Evolutionary conservation across 441 rosid genomes (phyloP).

Genomic region (Mallotus repandus): DNA sequence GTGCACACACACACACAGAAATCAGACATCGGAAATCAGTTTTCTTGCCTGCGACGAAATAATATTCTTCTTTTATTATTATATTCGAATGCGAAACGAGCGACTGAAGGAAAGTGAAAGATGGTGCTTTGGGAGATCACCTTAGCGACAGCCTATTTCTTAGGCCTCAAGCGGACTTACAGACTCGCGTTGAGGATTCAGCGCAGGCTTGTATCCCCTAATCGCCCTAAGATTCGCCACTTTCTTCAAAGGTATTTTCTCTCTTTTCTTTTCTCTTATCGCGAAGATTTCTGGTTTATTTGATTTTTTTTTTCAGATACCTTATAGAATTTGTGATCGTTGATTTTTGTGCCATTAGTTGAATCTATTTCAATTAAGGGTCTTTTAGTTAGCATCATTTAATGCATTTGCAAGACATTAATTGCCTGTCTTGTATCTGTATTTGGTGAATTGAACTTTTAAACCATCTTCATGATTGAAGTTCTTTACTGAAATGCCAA

Average conservation of each 20-base stretch:
- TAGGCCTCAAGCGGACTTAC: slow-evolving; percentile 78
- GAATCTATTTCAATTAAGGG: background rate
- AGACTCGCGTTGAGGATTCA: slow-evolving; percentile 71
- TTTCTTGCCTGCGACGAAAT: slow-evolving; percentile 12
- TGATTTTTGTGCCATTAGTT: no score
- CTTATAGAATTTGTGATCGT: no score
- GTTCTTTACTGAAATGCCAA: no score
- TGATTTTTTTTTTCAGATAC: no score
- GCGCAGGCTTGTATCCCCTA: slow-evolving; percentile 60
- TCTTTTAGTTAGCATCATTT: background rate
- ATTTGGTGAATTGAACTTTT: background rate
- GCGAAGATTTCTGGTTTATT: no score
- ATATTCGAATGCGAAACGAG: background rate
- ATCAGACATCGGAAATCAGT: background rate
- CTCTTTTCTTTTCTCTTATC: no score
- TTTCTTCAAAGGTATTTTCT: slow-evolving; percentile 52
- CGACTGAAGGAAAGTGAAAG: background rate
- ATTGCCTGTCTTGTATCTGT: background rate
- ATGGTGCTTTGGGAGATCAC: slow-evolving; percentile 99
- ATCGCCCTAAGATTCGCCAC: slow-evolving; percentile 55
- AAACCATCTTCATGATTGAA: background rate
- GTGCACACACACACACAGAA: no score
- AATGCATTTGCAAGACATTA: background rate
- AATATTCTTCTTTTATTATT: background rate
- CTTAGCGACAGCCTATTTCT: slow-evolving; percentile 79